Evolutionary conservation across 176 grass and related monocot species (phyloP).

Genomic region (Guadua angustifolia): DNA sequence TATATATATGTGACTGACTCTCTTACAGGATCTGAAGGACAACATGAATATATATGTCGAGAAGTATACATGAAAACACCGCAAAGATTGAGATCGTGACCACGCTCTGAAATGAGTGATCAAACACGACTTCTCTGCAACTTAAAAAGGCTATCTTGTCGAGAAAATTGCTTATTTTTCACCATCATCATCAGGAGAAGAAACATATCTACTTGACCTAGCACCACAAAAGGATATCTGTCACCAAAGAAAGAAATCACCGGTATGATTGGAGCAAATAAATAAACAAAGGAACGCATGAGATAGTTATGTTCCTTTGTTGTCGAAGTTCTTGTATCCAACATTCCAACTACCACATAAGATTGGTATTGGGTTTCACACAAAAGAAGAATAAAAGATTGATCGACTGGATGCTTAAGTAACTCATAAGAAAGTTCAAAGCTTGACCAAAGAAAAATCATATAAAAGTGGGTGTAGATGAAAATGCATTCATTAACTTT

Average conservation of each 20-base stretch:
- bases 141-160: background rate
- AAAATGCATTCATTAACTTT: background rate
- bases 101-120: conserved; percentile 45
- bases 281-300: conserved; percentile 7
- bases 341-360: conserved; percentile 4
- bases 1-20: background rate
- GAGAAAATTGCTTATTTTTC: conserved; percentile 29
- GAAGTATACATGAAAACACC: background rate
- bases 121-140: conserved; percentile 28
- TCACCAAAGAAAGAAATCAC: conserved; percentile 23
- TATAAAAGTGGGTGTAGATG: background rate
- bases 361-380: too few relatives aligned
- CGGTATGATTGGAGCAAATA: background rate
- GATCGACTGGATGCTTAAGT: background rate
- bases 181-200: conserved; percentile 12
- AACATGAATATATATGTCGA: background rate
- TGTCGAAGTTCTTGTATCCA: conserved; percentile 10
- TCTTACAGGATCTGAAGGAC: background rate
- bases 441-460: background rate
- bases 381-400: background rate
- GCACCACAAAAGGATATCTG: conserved; percentile 10
- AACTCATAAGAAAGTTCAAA: conserved; percentile 8
- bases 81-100: background rate
- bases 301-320: background rate
- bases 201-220: conserved; percentile 5